These are phyloP conservation scores for Rhodomyrtus tomentosa DNA, from an alignment of 345 rosid species.

Conservation along the genomic window DNA sequence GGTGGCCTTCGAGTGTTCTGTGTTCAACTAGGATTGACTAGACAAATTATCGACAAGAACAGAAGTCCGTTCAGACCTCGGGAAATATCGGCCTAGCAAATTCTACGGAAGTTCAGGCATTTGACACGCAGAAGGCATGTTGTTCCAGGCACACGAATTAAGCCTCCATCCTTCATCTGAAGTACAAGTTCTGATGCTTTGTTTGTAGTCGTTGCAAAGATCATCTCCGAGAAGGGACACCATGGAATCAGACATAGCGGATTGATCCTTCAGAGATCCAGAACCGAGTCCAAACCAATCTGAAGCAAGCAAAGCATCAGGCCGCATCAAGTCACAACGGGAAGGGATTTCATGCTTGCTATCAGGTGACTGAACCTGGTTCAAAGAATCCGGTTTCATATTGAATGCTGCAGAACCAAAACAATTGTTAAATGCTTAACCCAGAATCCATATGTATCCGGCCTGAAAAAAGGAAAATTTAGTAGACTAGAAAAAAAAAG, in stretches of 20 bases:
- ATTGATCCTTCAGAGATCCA: slow-evolving; percentile 41
- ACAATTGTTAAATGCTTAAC: not conserved
- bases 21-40: not conserved
- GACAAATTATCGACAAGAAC: not conserved
- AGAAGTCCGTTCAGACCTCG: not conserved
- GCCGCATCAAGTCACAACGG: slow-evolving; percentile 23
- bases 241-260: slow-evolving; percentile 45
- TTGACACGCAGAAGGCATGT: slow-evolving; percentile 76
- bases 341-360: slow-evolving; percentile 17
- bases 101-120: slow-evolving; percentile 47
- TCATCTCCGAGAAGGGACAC: slow-evolving; percentile 67
- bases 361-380: slow-evolving; percentile 22
- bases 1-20: not conserved
- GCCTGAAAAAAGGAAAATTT: not conserved
- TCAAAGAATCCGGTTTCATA: slow-evolving; percentile 31
- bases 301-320: slow-evolving; percentile 64
- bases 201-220: slow-evolving; percentile 46
- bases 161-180: slow-evolving; percentile 50
- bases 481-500: not conserved
- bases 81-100: not conserved
- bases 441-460: not conserved
- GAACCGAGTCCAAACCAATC: slow-evolving; percentile 63
- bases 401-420: slow-evolving; percentile 21
- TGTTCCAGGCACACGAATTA: slow-evolving; percentile 67
- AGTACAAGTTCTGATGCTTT: slow-evolving; percentile 28